A percentile compares a stretch with the other conserved stretches of the same genome.
These are phyloP conservation scores for Botryotinia calthae DNA, from an alignment of 2,329 filamentous ascomycete species.

Conservation along the genomic window DNA sequence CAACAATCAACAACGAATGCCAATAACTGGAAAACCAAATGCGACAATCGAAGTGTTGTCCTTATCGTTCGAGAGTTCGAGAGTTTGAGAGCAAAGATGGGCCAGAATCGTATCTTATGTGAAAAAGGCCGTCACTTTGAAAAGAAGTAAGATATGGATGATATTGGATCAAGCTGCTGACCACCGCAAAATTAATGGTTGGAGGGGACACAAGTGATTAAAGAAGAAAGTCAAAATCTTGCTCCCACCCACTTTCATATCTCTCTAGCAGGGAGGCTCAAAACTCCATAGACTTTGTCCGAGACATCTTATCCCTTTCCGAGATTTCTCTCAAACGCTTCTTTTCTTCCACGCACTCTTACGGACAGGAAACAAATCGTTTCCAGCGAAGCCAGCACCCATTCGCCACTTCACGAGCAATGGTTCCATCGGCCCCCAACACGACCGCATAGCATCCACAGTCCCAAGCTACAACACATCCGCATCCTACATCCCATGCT, in stretches of 20 bases:
- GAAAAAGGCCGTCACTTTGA: not conserved
- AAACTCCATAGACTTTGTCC: not conserved
- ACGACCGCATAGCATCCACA: not conserved
- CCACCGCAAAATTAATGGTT: not conserved
- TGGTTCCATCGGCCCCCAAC: not conserved
- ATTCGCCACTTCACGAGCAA: constrained; percentile 8
- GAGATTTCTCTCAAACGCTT: not conserved
- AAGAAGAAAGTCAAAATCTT: not conserved
- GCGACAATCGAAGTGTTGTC: not conserved
- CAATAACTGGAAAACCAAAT: too few relatives aligned
- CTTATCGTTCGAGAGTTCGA: not conserved
- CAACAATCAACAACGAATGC: not conserved
- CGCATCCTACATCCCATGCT: not conserved
- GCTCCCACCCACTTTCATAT: not conserved
- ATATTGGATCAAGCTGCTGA: not conserved
- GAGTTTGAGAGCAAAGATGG: not conserved
- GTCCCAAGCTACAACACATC: not conserved
- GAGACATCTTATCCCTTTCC: not conserved
- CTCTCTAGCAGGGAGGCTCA: not conserved
- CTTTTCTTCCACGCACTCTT: not conserved
- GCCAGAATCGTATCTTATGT: not conserved
- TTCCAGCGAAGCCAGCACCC: not conserved
- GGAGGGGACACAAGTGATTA: not conserved
- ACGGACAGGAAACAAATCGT: not conserved
- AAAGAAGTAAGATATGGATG: not conserved